Evolutionary conservation across 768 basidiomycete species (phyloP).

Genomic region (Lactarius hengduanensis): DNA sequence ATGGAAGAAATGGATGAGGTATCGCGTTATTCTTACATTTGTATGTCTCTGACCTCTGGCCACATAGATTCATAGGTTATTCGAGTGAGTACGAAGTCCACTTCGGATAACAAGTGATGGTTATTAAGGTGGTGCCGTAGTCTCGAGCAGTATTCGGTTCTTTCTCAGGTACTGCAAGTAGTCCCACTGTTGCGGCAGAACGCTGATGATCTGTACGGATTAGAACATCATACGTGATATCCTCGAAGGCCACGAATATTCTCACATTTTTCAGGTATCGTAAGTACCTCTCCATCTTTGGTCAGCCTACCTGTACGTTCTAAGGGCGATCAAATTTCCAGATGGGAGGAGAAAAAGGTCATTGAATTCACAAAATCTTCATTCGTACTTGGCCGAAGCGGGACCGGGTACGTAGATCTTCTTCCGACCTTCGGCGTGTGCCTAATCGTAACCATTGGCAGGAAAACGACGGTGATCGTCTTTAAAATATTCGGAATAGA

Average conservation of each 20-base stretch:
- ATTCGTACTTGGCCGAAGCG: conserved; percentile 49
- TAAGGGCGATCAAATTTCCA: conserved; percentile 1
- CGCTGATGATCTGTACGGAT: neutral
- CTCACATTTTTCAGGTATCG: conserved; percentile 26
- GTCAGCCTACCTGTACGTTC: neutral
- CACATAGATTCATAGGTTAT: conserved; percentile 12
- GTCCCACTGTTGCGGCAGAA: neutral
- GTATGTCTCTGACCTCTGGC: neutral
- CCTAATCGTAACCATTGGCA: conserved; percentile 29
- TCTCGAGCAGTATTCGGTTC: conserved; percentile 24
- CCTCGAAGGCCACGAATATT: conserved; percentile 21
- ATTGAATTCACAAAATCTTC: conserved; percentile 23
- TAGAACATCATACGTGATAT: conserved; percentile 20
- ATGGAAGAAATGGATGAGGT: conserved; percentile 19
- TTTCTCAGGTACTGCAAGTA: conserved; percentile 15
- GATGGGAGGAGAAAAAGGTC: conserved; percentile 23
- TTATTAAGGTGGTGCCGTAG: neutral
- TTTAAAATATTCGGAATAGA: conserved; percentile 75
- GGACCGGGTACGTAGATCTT: conserved; percentile 55
- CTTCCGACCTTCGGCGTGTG: neutral
- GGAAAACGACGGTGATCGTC: conserved; percentile 76
- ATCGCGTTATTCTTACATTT: neutral
- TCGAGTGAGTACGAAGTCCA: conserved; percentile 16
- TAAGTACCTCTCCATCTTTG: neutral
- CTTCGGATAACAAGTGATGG: neutral